Percentiles rank a stretch among this genome's conserved stretches.
Evolutionary conservation across 1,284 basidiomycete species (phyloP).

Genomic region (Tetrapyrgos nigripes): DNA sequence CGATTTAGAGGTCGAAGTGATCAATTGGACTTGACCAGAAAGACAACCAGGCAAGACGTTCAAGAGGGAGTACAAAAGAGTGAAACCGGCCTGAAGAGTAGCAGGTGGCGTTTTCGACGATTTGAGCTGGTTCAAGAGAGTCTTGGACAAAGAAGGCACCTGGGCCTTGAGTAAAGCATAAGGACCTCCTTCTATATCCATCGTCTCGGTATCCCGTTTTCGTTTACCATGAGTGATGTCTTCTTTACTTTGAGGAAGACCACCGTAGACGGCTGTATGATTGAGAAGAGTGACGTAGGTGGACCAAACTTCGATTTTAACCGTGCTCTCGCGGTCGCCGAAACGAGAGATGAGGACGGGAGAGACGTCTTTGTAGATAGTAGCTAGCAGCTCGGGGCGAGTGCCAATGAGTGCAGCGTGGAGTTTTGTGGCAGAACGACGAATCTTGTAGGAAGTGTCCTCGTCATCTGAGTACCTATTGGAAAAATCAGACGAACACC

Average conservation of each 20-base stretch:
- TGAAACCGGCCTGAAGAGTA: slow-evolving; percentile 87
- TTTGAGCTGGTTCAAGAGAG: slow-evolving; percentile 84
- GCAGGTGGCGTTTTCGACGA: slow-evolving; percentile 80
- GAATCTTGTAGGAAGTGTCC: slow-evolving; percentile 98
- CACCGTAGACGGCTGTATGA: slow-evolving; percentile 83
- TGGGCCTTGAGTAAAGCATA: slow-evolving; percentile 73
- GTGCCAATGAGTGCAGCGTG: slow-evolving; percentile 87
- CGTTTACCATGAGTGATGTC: slow-evolving; percentile 72
- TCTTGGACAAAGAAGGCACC: slow-evolving; percentile 81
- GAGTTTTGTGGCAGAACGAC: slow-evolving; percentile 91
- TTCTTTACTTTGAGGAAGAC: slow-evolving; percentile 57
- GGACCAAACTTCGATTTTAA: slow-evolving; percentile 92
- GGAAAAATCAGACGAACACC: slow-evolving; percentile 1
- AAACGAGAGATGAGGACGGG: slow-evolving; percentile 91
- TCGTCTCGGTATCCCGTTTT: slow-evolving; percentile 78
- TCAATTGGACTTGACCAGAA: slow-evolving; percentile 68
- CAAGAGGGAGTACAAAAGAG: slow-evolving; percentile 78
- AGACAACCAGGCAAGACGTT: slow-evolving; percentile 86
- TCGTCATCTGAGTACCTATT: slow-evolving; percentile 95
- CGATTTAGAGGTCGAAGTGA: slow-evolving; percentile 67
- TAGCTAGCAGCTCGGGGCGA: slow-evolving; percentile 82
- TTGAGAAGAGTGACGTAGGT: slow-evolving; percentile 84
- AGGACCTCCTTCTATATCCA: slow-evolving; percentile 84
- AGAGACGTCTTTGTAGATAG: slow-evolving; percentile 85
- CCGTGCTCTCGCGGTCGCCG: slow-evolving; percentile 94